Conservation (phyloP, 345 rosid species). For the Aurinia saxatilis region DNA sequence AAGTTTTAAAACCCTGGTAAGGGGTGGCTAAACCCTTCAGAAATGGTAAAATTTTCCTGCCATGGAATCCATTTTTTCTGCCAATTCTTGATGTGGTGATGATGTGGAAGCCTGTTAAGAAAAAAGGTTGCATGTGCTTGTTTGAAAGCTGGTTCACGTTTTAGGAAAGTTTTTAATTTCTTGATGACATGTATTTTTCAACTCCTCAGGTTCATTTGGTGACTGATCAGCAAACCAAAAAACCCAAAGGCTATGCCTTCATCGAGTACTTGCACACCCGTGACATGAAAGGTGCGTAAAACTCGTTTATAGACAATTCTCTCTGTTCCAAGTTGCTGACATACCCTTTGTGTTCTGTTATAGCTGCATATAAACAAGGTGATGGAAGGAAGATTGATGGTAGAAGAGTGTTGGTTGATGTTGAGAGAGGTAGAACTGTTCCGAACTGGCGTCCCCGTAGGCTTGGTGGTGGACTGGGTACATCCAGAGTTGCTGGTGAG, state of each 20-base stretch:
- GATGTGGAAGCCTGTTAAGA: conserved; percentile 81
- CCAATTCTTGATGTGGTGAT: conserved; percentile 91
- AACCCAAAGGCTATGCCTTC: conserved; percentile 96
- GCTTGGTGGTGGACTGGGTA: conserved; percentile 99
- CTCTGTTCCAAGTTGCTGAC: background rate
- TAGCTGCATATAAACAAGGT: conserved; percentile 99
- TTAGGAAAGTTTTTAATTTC: conserved; percentile 18
- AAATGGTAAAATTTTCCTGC: conserved; percentile 63
- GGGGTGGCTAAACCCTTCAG: conserved; percentile 69
- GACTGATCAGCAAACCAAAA: conserved; percentile 62
- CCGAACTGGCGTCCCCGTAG: conserved; percentile 99
- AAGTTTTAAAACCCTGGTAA: conserved; percentile 88
- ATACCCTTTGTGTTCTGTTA: background rate
- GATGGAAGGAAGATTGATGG: conserved; percentile 99
- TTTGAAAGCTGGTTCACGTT: conserved; percentile 17
- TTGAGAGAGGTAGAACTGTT: conserved; percentile 96
- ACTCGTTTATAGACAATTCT: background rate
- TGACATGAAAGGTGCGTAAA: conserved; percentile 81
- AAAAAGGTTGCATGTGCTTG: conserved; percentile 79
- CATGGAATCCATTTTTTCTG: conserved; percentile 70
- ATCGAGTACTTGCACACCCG: conserved; percentile 90
- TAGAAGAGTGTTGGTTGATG: conserved; percentile 97
- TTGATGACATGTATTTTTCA: conserved; percentile 31
- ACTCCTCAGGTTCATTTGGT: conserved; percentile 68
- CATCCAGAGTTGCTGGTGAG: conserved; percentile 82